A percentile compares a stretch with the other conserved stretches of the same genome.
phyloP scores from a whole-genome alignment of 306 rosid species.

The Cucumis sativus region DNA sequence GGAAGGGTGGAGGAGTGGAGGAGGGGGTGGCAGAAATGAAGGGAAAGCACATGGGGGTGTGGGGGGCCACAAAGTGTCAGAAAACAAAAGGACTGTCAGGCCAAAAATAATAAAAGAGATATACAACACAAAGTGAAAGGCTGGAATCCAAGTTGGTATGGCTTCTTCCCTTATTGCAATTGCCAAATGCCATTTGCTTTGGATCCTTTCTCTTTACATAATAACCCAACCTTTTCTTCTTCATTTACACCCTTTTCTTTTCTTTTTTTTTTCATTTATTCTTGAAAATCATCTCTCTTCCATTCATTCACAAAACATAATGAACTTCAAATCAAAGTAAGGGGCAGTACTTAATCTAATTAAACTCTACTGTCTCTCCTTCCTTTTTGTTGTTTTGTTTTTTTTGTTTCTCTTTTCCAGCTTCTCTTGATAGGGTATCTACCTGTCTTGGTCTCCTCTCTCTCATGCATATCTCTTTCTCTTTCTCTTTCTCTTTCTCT shows the following conservation, averaged over 20 bases:
- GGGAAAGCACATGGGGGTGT: constrained; percentile 4
- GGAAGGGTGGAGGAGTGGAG: neutral
- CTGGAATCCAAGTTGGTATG: constrained; percentile 1
- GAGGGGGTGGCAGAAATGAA: neutral
- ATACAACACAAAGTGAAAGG: neutral
- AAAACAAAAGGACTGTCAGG: neutral
- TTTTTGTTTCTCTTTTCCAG: neutral
- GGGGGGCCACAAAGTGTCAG: neutral
- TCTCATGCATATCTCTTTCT: neutral
- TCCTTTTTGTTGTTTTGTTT: neutral
- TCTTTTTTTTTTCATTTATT: neutral
- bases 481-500: neutral
- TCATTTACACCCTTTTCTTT: too few species aligned
- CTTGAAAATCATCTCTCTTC: neutral
- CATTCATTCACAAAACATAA: neutral
- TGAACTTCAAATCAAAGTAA: neutral
- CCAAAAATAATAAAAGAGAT: neutral
- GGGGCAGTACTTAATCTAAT: neutral
- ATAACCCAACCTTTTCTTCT: neutral
- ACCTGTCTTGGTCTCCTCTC: neutral
- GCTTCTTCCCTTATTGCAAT: neutral
- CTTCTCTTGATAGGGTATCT: neutral
- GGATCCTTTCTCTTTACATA: neutral
- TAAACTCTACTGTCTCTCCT: neutral
- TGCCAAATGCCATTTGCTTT: neutral